Evolutionary conservation across 345 rosid species (phyloP).

Genomic region (Euphorbia peplus): DNA sequence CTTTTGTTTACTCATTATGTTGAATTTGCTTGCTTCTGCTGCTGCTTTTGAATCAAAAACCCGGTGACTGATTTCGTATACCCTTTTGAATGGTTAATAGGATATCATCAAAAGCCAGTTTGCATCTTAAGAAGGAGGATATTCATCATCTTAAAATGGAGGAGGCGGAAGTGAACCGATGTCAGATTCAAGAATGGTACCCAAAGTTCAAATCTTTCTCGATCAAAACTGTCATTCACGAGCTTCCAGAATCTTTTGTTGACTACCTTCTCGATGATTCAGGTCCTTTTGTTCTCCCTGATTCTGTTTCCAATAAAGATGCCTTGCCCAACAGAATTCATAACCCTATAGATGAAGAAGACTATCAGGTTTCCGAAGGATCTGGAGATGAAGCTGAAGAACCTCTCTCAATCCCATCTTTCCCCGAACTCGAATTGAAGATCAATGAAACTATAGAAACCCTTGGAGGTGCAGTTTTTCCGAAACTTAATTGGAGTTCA

Average conservation of each 20-base stretch:
- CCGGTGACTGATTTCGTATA: background rate
- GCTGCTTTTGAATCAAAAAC: no score
- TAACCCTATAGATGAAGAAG: slow-evolving; percentile 63
- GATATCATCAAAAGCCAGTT: background rate
- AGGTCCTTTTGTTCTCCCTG: slow-evolving; percentile 71
- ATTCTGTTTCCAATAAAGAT: slow-evolving; percentile 53
- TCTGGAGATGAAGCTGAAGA: slow-evolving; percentile 66
- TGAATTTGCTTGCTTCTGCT: no score
- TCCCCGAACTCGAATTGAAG: slow-evolving; percentile 52
- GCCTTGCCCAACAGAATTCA: slow-evolving; percentile 75
- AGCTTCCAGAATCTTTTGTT: slow-evolving; percentile 75
- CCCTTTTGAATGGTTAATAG: background rate
- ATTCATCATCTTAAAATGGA: slow-evolving; percentile 37
- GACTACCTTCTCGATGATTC: slow-evolving; percentile 67
- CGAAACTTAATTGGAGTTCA: slow-evolving; percentile 89
- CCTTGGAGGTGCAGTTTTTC: slow-evolving; percentile 67
- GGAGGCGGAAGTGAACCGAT: slow-evolving; percentile 62
- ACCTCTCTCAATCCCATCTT: slow-evolving; percentile 43
- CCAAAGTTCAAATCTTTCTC: slow-evolving; percentile 67
- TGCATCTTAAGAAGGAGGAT: background rate
- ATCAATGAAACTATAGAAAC: slow-evolving; percentile 58
- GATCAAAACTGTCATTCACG: slow-evolving; percentile 60
- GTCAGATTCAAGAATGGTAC: slow-evolving; percentile 90
- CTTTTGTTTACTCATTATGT: no score
- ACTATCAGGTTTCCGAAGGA: slow-evolving; percentile 56